Evolutionary conservation across 108 stramenopile genomes (phyloP), one percentile per base, ranked within the genome.

Genomic region (Cylindrotheca closterium): DNA sequence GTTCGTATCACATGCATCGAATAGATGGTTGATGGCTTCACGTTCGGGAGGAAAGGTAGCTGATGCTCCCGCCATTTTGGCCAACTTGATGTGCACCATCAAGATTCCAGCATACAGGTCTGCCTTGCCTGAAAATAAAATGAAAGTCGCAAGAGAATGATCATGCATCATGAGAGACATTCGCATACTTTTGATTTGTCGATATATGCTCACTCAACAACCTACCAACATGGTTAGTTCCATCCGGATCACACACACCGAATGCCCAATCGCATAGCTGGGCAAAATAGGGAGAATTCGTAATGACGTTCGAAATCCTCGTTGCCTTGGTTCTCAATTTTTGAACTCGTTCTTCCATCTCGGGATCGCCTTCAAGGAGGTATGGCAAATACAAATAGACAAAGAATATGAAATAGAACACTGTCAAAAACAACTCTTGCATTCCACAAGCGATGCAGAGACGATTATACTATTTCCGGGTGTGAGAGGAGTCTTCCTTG

Each of bases 41-140:
- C 79, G 69, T 3, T 58, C 46, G 2, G 79, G 68, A 22, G 73
- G 79, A 25, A 47, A 71, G 47, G 51, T 22, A 2, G 83, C 83
- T 1, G 79, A 77, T 18, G 83, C 59, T 7, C 83, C 83, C 24
- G 61, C 74, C 60, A 77, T 79, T 30, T 67, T 74, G 23, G 83
- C 83, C 27, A 84, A 52, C 7, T 80, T 78, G 8, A 84, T 24
- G 52, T 84, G 83, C 0, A 84, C 77, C 23, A 78, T 31, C 34
- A 80, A 31, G 18, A 79, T 23, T 26, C 77, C 83, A 26, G 69
- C 60, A 64, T 84, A 80, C 1, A 84, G 60, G 42, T 80, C 70
- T 4, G 28, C 42, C 49, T 68, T 71, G 27, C 28, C 47, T 42
- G 37, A 42, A 42, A 42, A 42, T 10, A 42, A 7, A 15, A 42